phyloP scores from a whole-genome alignment of 2,329 filamentous ascomycete species.

The Dendrostoma leiphaemia region DNA sequence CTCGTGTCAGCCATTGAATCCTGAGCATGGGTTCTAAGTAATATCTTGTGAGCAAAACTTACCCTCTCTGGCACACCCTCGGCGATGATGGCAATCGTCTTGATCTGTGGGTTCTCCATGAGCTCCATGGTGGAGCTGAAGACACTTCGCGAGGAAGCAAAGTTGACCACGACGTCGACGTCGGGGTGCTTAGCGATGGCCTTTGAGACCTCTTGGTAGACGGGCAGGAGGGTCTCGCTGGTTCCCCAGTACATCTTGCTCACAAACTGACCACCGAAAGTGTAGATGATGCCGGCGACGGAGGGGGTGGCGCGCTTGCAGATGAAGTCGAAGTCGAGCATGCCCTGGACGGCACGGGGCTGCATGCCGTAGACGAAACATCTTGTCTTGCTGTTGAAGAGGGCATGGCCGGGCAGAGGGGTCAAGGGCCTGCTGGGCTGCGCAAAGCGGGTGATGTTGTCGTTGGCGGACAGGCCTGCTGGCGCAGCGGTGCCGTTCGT shows the following conservation, averaged over 20 bases:
- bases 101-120: constrained; percentile 95
- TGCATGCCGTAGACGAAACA: constrained; percentile 99
- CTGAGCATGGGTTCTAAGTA: not conserved
- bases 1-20: constrained; percentile 25
- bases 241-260: constrained; percentile 99
- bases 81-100: constrained; percentile 98
- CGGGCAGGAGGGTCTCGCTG: constrained; percentile 95
- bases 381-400: constrained; percentile 99
- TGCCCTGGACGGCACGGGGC: constrained; percentile 86
- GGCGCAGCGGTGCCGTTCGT: constrained; percentile 48
- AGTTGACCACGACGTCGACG: constrained; percentile 98
- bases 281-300: constrained; percentile 99
- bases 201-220: constrained; percentile 93
- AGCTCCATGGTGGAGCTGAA: constrained; percentile 98
- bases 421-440: constrained; percentile 90
- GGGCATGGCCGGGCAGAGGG: constrained; percentile 81
- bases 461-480: constrained; percentile 72
- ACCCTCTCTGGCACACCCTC: constrained; percentile 98
- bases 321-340: constrained; percentile 99
- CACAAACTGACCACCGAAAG: constrained; percentile 99
- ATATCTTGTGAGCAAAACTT: constrained; percentile 40
- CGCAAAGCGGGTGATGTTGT: constrained; percentile 96
- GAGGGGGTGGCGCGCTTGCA: constrained; percentile 98
- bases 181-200: constrained; percentile 95
- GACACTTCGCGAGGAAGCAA: constrained; percentile 96